Base-by-base conservation (phyloP, 768 basidiomycete species). In the Mycena latifolia region DNA sequence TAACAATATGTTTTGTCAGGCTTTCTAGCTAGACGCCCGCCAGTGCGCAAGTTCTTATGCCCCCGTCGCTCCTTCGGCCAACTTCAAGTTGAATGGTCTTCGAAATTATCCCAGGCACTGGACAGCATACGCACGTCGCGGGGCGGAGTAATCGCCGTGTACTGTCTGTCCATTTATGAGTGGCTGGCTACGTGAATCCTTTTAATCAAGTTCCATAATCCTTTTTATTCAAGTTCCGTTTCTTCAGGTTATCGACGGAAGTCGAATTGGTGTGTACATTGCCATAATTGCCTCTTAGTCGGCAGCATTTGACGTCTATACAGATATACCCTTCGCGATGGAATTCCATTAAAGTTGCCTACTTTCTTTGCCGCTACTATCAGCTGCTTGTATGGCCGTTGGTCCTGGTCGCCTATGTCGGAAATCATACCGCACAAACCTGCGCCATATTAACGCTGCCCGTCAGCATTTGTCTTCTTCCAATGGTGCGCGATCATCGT, bases 361-460 rank as follows among this genome's bases (percentile, higher is more conserved):
- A 83, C 62, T 72, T 83, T 1, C 66, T 81, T 11, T 84, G 82
- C 64, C 76, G 82, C n/a, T 84, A 84, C 68, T 84, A 83, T 55
- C 77, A 78, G 39, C 67, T 82, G 8, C 14, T 74, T 3, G 33
- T 80, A 3, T 84, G 81, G 80, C 73, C 80, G 1, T 22, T 80
- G 2, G 62, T 81, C 14, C 74, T 80, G 22, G 82, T 75, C 73
- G 79, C 80, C 5, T 82, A 81, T 54, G 72, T 77, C 27, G 76
- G 76, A n/a, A 62, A 78, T 56, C 80, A 82, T 63, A 66, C 71
- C 24, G 71, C 69, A 18, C 67, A 76, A 3, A 48, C 75, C 3
- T 84, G 82, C 61, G 31, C 60, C n/a, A 71, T 55, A 12, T 69
- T 80, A 29, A 76, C 75, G 3, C 69, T 63, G n/a, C 72, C 76